These are phyloP conservation scores for Picocystis sp. DNA, from an alignment of 163 green algal genomes.

Conservation along the genomic window DNA sequence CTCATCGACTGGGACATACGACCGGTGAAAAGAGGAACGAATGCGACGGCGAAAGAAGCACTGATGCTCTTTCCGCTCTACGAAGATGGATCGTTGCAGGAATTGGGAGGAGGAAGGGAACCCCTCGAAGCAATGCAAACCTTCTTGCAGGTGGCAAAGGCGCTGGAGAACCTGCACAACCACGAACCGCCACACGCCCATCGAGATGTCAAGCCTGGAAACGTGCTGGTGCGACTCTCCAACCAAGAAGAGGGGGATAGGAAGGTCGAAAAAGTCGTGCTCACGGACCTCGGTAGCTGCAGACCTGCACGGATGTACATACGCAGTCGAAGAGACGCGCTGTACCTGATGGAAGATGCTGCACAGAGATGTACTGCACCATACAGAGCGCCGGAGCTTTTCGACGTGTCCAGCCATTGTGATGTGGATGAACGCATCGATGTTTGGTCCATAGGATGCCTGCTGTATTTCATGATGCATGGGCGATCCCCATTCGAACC, in stretches of 20 bases:
- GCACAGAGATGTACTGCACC: constrained; percentile 37
- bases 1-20: not conserved
- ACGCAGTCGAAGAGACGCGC: constrained; percentile 34
- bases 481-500: constrained; percentile 69
- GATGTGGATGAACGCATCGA: constrained; percentile 55
- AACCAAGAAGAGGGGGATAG: constrained; percentile 4
- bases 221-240: constrained; percentile 38
- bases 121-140: not conserved
- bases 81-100: constrained; percentile 46
- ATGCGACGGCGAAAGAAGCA: constrained; percentile 11
- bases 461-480: constrained; percentile 58
- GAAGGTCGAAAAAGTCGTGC: constrained; percentile 27
- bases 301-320: constrained; percentile 23
- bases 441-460: constrained; percentile 72
- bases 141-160: constrained; percentile 35
- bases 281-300: constrained; percentile 79
- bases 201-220: constrained; percentile 77
- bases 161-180: constrained; percentile 48
- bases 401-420: constrained; percentile 51
- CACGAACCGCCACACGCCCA: constrained; percentile 29
- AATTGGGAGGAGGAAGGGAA: constrained; percentile 15
- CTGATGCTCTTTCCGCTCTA: constrained; percentile 32
- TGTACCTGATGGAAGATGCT: constrained; percentile 26
- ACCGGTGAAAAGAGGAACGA: constrained; percentile 5
- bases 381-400: constrained; percentile 82